Evolutionary conservation across 2,329 filamentous ascomycete genomes (phyloP), one percentile per base, ranked within the genome.

Genomic region (Lachnellula subtilissima): DNA sequence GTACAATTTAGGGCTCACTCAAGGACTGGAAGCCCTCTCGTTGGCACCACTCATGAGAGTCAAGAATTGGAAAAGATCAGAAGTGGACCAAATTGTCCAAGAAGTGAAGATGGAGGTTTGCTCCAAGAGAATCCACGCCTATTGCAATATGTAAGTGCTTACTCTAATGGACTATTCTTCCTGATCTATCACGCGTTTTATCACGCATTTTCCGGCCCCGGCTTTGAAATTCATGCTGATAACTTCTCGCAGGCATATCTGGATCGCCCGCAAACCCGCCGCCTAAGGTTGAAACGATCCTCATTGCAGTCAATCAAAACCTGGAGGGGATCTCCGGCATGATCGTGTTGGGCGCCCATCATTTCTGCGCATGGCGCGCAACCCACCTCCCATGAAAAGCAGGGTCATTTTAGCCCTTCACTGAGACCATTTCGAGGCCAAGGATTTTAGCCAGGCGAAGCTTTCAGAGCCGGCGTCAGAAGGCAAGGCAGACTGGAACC

Each of bases 1-100:
- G 88, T 96, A 95, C 73, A 91, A 93, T 67, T 75, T 93, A 23
- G 86, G 85, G 40, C 77, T 96, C 63, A 85, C 81, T 11, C 83
- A 89, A 67, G 87, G 88, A 25, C 73, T 95, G 50, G 83, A 91
- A 64, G 84, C 86, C 12, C 76, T 95, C 65, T 87, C 86, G 61
- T 72, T 94, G 65, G 87, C 81, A 37, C 87, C 91, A 7, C 79
- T 97, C 67, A 86, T 82, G 46, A 81, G 85, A 56, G 76, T 85
- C 43, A 81, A 83, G 52, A 72, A 75, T 35, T 89, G 83, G 82
- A 75, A 78, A 45, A 69, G 76, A 47, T 76, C 79, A n/a, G 76
- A 88, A 58, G 85, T 95, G 48, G 74, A 78, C 54, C 76, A 78
- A 15, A 75, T 95, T 37, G 76, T 85, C 47, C 73, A 77, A 3